Evolutionary conservation across 345 rosid species (phyloP).

Genomic region (Rhodamnia argentea): DNA sequence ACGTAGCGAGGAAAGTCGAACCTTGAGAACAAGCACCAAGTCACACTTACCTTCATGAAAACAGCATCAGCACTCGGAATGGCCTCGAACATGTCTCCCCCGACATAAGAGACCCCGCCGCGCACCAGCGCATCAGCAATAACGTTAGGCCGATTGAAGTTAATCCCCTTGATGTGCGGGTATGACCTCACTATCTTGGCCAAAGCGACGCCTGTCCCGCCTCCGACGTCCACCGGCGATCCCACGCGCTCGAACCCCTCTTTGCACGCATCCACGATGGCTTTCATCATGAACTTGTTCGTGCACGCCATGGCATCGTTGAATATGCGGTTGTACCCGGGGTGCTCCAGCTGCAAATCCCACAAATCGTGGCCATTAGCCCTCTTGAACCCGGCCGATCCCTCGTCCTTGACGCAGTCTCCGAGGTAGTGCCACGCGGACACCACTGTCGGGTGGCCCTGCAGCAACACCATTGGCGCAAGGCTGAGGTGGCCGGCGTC

Average conservation of each 20-base stretch:
- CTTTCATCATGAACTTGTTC: background rate
- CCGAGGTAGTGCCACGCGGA: conserved; percentile 14
- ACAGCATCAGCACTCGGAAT: conserved; percentile 10
- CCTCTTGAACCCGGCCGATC: background rate
- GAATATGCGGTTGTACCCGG: background rate
- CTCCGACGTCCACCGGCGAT: conserved; percentile 7
- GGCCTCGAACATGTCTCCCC: conserved; percentile 10
- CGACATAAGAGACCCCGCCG: conserved; percentile 4
- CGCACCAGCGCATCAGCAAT: background rate
- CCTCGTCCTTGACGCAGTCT: background rate
- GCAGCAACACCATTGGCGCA: conserved; percentile 12
- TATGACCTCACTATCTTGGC: background rate
- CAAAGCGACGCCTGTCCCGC: background rate
- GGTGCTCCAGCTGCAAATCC: background rate
- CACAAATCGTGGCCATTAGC: background rate
- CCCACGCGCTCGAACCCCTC: background rate
- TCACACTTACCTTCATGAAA: conserved; percentile 1
- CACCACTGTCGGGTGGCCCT: background rate
- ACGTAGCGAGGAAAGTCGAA: no score
- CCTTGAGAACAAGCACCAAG: no score
- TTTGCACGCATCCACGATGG: background rate
- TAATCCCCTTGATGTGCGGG: conserved; percentile 4
- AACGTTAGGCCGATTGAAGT: conserved; percentile 13
- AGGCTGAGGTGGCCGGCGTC: conserved; percentile 9
- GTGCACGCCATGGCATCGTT: background rate